phyloP scores from a whole-genome alignment of 768 basidiomycete genomes.

The Termitomyces bulborhizus region DNA sequence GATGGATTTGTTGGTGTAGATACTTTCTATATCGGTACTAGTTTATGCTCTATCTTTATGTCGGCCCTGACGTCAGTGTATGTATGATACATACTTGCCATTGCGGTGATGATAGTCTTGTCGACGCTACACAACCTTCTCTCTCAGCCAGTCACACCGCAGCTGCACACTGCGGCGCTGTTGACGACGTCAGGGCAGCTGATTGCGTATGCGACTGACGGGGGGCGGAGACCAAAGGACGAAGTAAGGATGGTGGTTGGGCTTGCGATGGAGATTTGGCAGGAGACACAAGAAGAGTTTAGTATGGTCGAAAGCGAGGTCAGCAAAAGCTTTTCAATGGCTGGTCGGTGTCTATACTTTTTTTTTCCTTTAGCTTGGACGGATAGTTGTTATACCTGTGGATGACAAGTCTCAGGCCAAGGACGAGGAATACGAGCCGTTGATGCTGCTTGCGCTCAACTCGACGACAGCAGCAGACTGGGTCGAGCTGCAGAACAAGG shows the following conservation, averaged over 20 bases:
- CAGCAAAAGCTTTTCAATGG: not conserved
- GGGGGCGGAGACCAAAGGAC: constrained; percentile 53
- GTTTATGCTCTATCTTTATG: not conserved
- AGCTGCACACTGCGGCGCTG: constrained; percentile 65
- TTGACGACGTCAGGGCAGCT: constrained; percentile 72
- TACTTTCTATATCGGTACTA: not conserved
- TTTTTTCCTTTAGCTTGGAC: constrained; percentile 47
- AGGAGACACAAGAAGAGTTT: constrained; percentile 59
- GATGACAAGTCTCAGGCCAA: constrained; percentile 25
- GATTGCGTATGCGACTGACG: constrained; percentile 55
- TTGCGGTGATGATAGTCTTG: constrained; percentile 55
- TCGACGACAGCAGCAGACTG: constrained; percentile 56
- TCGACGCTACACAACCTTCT: constrained; percentile 62
- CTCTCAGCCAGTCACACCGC: constrained; percentile 52
- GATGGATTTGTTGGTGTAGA: not conserved
- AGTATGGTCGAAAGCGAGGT: constrained; percentile 82
- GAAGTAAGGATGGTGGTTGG: constrained; percentile 70
- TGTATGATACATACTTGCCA: not conserved
- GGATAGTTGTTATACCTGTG: constrained; percentile 63
- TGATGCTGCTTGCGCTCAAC: constrained; percentile 69
- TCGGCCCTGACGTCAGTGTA: constrained; percentile 2
- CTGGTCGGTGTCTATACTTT: not conserved
- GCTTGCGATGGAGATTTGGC: constrained; percentile 71
- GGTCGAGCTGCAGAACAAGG: constrained; percentile 61
- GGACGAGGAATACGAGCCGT: constrained; percentile 33